phyloP scores from a whole-genome alignment of 1,284 basidiomycete species.

The Heliocybe sulcata region DNA sequence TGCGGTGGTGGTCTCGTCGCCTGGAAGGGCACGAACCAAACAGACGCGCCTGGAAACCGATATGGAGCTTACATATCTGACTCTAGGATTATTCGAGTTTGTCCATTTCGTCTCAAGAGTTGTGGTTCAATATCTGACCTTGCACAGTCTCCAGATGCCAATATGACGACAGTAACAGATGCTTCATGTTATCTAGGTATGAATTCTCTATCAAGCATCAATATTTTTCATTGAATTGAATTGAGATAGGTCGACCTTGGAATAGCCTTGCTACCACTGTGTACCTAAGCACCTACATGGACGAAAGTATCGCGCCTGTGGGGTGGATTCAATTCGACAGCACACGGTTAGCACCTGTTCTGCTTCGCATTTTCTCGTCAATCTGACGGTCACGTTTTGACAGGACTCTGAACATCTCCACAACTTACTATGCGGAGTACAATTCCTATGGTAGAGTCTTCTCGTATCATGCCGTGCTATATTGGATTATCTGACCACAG shows the following conservation, averaged over 20 bases:
- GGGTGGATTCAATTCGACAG: conserved; percentile 47
- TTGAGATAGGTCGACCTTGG: conserved; percentile 49
- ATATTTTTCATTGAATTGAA: neutral
- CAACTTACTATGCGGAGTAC: conserved; percentile 56
- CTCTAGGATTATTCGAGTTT: conserved; percentile 50
- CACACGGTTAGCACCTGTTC: conserved; percentile 24
- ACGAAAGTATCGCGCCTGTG: conserved; percentile 41
- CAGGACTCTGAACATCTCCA: conserved; percentile 42
- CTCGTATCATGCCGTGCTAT: neutral
- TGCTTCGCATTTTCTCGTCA: neutral
- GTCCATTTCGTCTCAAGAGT: conserved; percentile 8
- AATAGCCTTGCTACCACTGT: conserved; percentile 51
- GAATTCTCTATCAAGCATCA: neutral
- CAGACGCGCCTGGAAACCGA: conserved; percentile 42
- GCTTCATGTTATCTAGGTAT: conserved; percentile 45
- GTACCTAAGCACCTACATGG: conserved; percentile 51
- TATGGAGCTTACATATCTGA: conserved; percentile 58
- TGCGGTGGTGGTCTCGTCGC: conserved; percentile 58
- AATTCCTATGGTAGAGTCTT: conserved; percentile 45
- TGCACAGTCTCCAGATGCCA: conserved; percentile 52
- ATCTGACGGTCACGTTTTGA: neutral
- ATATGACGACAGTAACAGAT: conserved; percentile 35
- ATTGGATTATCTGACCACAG: neutral
- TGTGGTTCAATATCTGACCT: neutral
- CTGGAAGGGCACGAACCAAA: conserved; percentile 51